Evolutionary conservation across 2,329 filamentous ascomycete species (phyloP), one percentile per base, ranked within the genome.

Genomic region (Penicillium sp.): DNA sequence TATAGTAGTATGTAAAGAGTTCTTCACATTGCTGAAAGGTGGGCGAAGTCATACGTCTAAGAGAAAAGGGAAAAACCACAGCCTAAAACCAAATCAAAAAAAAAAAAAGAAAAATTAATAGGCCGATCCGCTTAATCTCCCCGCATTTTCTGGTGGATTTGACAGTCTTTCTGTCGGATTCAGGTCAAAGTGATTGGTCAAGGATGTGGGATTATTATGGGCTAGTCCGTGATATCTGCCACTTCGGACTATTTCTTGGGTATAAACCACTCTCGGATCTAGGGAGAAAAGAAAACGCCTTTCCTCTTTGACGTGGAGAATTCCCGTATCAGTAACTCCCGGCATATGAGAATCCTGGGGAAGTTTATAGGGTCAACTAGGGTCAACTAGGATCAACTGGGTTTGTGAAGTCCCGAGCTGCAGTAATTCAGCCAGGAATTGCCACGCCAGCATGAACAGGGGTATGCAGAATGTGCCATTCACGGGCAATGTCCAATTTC

Each of bases 61-160:
- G 22, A 22, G 22, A n/a, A 22, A 50, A 26, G 37, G 41, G 45
- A 44, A 43, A 19, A 33, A 45, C 42, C 41, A 25, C 9, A 22
- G 19, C 31, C 3, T 16, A 40, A 43, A 43, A 26, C 16, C 2
- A 17, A 33, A 26, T n/a, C 16, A 26, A 14, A 11, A 14, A 28
- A 17, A 28, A n/a, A 28, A 10, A 44, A 8, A 43, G n/a, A 41
- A 36, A 6, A 47, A 41, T 19, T 50, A 41, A 31, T 59, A 57
- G 56, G 50, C 54, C 58, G 55, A 57, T 61, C 55, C 50, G 54
- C 44, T 45, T 64, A 55, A 55, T 56, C 38, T 56, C 62, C 62
- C 62, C 62, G 62, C 62, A 64, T 63, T 63, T 58, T 31, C 11
- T 49, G 26, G 35, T 36, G 22, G 22, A 22, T 43, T 17, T 46